These are phyloP conservation scores for Plasmodium billcollinsi DNA, from an alignment of 169 alveolate genomes.

Conservation along the genomic window DNA sequence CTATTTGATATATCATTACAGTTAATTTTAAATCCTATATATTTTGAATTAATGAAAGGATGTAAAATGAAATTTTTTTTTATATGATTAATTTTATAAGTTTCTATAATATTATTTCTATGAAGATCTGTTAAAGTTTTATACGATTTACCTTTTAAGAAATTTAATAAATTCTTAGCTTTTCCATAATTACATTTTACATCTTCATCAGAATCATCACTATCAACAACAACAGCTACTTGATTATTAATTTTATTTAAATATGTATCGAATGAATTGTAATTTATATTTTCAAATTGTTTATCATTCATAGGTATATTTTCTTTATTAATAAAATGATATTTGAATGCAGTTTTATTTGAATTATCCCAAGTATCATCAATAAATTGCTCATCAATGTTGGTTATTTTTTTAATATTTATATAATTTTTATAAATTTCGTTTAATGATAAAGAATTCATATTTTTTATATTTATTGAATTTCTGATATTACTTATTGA, in stretches of 20 bases:
- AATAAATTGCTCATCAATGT: slow-evolving; percentile 35
- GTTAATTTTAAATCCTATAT: slow-evolving; percentile 67
- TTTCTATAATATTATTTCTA: slow-evolving; percentile 17
- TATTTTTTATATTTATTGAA: not conserved
- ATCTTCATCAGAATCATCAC: slow-evolving; percentile 77
- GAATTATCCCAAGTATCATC: slow-evolving; percentile 32
- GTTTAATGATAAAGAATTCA: not conserved
- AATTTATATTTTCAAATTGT: not conserved
- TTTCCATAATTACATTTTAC: slow-evolving; percentile 27
- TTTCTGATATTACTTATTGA: slow-evolving; percentile 5
- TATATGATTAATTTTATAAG: slow-evolving; percentile 7
- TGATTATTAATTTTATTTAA: slow-evolving; percentile 49
- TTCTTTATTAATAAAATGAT: slow-evolving; percentile 15
- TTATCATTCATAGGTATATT: not conserved
- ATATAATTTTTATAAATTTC: slow-evolving; percentile 16
- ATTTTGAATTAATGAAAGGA: slow-evolving; percentile 68
- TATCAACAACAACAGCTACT: slow-evolving; percentile 43
- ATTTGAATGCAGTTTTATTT: not conserved
- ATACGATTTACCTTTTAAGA: slow-evolving; percentile 39
- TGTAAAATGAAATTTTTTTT: slow-evolving; percentile 49
- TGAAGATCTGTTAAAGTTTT: slow-evolving; percentile 4
- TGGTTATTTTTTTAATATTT: slow-evolving; percentile 32
- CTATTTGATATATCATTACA: slow-evolving; percentile 52
- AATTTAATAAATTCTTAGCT: slow-evolving; percentile 32
- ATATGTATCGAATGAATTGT: slow-evolving; percentile 39